Percentiles rank a stretch among this genome's conserved stretches.
phyloP scores from a whole-genome alignment of 2,329 filamentous ascomycete species.

The Purpureocillium lavendulum region DNA sequence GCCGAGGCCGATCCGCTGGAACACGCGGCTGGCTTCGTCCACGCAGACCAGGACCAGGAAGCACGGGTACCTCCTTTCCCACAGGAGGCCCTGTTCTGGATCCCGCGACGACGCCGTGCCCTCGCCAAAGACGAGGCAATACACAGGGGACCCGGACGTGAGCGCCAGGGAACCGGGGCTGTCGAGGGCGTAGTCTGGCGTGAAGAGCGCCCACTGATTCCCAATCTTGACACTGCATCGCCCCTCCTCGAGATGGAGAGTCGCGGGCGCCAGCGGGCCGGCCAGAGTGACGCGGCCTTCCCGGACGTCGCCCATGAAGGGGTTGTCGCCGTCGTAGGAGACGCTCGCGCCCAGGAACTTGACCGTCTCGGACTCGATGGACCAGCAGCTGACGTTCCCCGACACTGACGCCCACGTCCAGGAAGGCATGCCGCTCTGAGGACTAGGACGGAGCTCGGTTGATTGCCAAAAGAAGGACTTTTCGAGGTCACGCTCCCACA shows the following conservation, averaged over 20 bases:
- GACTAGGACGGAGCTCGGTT: background rate
- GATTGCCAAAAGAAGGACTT: slow-evolving; percentile 6
- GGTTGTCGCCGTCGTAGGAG: slow-evolving; percentile 1
- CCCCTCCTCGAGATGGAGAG: slow-evolving; percentile 1
- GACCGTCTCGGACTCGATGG: background rate
- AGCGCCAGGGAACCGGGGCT: too few relatives aligned
- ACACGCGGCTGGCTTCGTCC: too few relatives aligned
- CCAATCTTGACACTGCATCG: too few relatives aligned
- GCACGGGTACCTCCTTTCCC: too few relatives aligned
- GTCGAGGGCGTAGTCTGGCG: too few relatives aligned
- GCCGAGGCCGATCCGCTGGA: background rate
- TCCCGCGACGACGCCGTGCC: too few relatives aligned
- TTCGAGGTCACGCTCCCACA: slow-evolving; percentile 7
- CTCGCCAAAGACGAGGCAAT: too few relatives aligned
- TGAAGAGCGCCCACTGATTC: too few relatives aligned
- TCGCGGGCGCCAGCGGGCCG: slow-evolving; percentile 1
- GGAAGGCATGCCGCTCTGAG: slow-evolving; percentile 1
- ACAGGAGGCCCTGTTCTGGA: too few relatives aligned
- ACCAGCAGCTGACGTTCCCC: slow-evolving; percentile 3
- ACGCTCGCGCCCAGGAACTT: slow-evolving; percentile 3
- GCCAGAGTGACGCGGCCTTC: slow-evolving; percentile 1
- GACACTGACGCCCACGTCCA: slow-evolving; percentile 9
- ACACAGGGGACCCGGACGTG: too few relatives aligned
- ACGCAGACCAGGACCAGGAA: too few relatives aligned
- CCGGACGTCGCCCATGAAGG: slow-evolving; percentile 3